Conservation (phyloP, 164 flowering plant species). For the Litsea cubeba region DNA sequence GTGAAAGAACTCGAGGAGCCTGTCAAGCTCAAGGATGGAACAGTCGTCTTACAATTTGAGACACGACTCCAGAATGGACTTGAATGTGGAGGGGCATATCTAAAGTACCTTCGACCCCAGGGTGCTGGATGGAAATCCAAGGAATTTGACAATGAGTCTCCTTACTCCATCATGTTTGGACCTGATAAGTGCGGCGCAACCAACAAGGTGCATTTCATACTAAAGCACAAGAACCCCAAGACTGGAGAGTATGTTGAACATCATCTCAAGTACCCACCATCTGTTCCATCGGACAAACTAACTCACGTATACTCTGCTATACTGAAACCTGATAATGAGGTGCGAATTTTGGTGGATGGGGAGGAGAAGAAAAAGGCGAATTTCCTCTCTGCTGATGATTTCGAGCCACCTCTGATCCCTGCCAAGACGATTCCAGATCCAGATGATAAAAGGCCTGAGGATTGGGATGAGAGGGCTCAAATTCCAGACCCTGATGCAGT, state of each 20-base stretch:
- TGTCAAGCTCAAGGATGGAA: conserved; percentile 56
- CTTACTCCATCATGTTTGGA: conserved; percentile 96
- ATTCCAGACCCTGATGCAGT: conserved; percentile 83
- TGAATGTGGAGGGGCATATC: conserved; percentile 96
- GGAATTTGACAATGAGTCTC: conserved; percentile 84
- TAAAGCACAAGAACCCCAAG: conserved; percentile 93
- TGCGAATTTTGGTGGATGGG: conserved; percentile 76
- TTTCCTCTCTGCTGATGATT: conserved; percentile 71
- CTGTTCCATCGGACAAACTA: conserved; percentile 85
- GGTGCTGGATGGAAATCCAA: conserved; percentile 79
- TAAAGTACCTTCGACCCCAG: conserved; percentile 94
- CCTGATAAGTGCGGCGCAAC: conserved; percentile 96
- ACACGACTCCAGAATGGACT: conserved; percentile 90
- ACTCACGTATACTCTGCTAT: conserved; percentile 87
- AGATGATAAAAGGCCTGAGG: conserved; percentile 93
- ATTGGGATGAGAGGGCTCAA: conserved; percentile 94
- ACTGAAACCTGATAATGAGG: conserved; percentile 67
- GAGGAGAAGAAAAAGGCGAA: conserved; percentile 86
- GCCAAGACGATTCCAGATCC: conserved; percentile 87
- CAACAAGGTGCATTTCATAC: conserved; percentile 89
- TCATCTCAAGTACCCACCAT: conserved; percentile 83
- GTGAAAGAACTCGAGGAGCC: conserved; percentile 77
- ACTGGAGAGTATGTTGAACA: conserved; percentile 83
- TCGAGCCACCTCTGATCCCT: conserved; percentile 86
- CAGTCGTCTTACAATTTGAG: conserved; percentile 79